Evolutionary conservation across 2,329 filamentous ascomycete species (phyloP), one percentile per base, ranked within the genome.

Genomic region (Penicillium sp.): DNA sequence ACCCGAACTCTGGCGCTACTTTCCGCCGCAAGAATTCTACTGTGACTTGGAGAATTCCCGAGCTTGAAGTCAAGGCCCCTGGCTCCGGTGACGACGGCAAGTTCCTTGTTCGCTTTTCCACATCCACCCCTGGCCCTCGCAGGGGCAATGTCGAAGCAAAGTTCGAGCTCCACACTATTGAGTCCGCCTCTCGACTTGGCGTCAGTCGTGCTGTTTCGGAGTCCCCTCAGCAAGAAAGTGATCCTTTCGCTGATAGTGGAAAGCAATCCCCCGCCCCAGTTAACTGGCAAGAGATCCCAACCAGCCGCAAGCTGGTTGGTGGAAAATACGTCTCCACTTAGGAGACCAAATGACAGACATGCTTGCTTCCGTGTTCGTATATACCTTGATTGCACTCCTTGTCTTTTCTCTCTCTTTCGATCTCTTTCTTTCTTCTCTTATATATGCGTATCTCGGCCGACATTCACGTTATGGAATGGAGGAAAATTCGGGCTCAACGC

Each of bases 71-170:
- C 9, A 86, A 86, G 51, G 65, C 71, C 11, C 50, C 57, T 4
- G 58, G 59, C 7, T 37, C 60, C 49, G 74, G 77, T 31, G 73
- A 78, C 35, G 83, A 85, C 62, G 83, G 89, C 67, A 93, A 91
- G 75, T 85, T 97, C 56, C 87, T 96, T 7, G 95, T 91, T 57
- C 86, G 92, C 3, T 90, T 99, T 65, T 79, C 88, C 24, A 90
- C 90, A 0, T 88, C 93, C 33, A 85, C 85, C 24, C 81, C 85
- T 51, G 86, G 86, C 65, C 87, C 90, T 0, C 86, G 85, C 61
- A 85, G 90, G 5, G 91, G 92, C 0, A 86, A 85, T 53, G 83
- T 96, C 9, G 93, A 99, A 72, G 90, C 90, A 0, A 82, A 88
- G 55, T 97, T 93, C 86, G 92, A 96, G 71, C 78, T 89, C 22